These are phyloP conservation scores for Lagerstroemia speciosa DNA, from an alignment of 345 rosid species.

Conservation along the genomic window DNA sequence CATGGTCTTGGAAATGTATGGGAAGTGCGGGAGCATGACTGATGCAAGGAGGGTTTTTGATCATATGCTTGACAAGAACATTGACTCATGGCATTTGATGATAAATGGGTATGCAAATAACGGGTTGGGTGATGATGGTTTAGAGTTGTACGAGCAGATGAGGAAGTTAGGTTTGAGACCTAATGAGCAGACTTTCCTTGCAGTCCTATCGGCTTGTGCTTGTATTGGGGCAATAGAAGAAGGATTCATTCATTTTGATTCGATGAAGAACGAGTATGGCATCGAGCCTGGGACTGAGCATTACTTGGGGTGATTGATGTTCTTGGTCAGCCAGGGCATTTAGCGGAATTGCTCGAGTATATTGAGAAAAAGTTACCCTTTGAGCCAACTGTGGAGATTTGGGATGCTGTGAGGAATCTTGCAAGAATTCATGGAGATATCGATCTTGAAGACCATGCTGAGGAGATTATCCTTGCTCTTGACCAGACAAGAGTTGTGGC, in stretches of 20 bases:
- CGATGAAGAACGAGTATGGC: constrained; percentile 30
- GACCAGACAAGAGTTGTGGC: constrained; percentile 24
- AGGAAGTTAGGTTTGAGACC: constrained; percentile 29
- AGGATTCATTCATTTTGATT: constrained; percentile 36
- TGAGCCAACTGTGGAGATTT: constrained; percentile 29
- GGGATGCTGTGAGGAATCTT: constrained; percentile 29
- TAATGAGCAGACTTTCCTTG: constrained; percentile 31
- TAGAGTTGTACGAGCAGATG: constrained; percentile 36
- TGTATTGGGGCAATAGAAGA: constrained; percentile 41
- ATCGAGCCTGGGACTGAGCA: constrained; percentile 25
- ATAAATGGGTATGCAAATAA: constrained; percentile 33
- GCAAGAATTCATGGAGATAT: constrained; percentile 32
- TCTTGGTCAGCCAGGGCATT: constrained; percentile 34
- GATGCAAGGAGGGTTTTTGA: constrained; percentile 42
- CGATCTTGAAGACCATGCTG: constrained; percentile 35
- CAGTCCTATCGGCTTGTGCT: constrained; percentile 35
- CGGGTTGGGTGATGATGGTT: constrained; percentile 35
- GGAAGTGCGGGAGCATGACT: constrained; percentile 31
- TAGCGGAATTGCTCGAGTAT: constrained; percentile 26
- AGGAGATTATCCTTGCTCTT: constrained; percentile 22
- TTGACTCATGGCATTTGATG: constrained; percentile 44
- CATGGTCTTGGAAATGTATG: constrained; percentile 35
- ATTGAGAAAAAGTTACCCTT: constrained; percentile 26
- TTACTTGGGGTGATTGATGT: constrained; percentile 30
- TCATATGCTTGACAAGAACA: constrained; percentile 36